Conservation (phyloP, 176 grass and related monocot species). For the Rhipidocladum racemiflorum region DNA sequence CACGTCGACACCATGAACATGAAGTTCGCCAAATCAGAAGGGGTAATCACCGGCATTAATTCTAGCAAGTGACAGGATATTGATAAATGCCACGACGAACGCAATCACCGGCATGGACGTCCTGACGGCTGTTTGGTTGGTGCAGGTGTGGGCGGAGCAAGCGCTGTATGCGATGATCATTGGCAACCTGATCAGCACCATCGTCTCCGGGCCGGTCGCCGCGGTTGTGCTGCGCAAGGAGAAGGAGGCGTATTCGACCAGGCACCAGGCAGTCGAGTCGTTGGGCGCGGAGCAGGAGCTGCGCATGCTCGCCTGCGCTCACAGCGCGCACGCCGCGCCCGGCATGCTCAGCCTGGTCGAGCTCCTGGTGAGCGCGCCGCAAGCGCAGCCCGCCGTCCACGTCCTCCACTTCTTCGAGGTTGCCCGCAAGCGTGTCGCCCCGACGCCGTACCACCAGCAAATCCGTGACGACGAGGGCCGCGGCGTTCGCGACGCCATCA, state of each 20-base stretch:
- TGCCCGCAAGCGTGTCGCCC: neutral
- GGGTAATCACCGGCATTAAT: no score
- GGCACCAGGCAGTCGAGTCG: slow-evolving; percentile 40
- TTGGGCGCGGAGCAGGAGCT: slow-evolving; percentile 15
- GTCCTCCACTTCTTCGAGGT: slow-evolving; percentile 42
- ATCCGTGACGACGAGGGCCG: neutral
- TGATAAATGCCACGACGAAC: neutral
- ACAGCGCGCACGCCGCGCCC: slow-evolving; percentile 38
- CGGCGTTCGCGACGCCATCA: neutral
- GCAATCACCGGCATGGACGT: neutral
- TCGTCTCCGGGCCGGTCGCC: slow-evolving; percentile 32
- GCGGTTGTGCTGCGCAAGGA: slow-evolving; percentile 29
- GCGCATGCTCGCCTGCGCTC: slow-evolving; percentile 29
- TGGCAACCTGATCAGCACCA: slow-evolving; percentile 42
- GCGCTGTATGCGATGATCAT: slow-evolving; percentile 56
- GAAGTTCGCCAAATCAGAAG: slow-evolving; percentile 48
- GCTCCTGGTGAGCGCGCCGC: slow-evolving; percentile 25
- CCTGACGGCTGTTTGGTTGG: neutral
- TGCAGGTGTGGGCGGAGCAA: slow-evolving; percentile 56
- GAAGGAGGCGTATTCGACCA: slow-evolving; percentile 27
- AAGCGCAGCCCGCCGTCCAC: slow-evolving; percentile 27
- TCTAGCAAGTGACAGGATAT: neutral
- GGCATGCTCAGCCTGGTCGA: slow-evolving; percentile 37
- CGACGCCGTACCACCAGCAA: slow-evolving; percentile 14
- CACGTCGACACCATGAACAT: slow-evolving; percentile 64